Base-by-base conservation (phyloP, 176 grass and related monocot species). In the Juncus inflexus region DNA sequence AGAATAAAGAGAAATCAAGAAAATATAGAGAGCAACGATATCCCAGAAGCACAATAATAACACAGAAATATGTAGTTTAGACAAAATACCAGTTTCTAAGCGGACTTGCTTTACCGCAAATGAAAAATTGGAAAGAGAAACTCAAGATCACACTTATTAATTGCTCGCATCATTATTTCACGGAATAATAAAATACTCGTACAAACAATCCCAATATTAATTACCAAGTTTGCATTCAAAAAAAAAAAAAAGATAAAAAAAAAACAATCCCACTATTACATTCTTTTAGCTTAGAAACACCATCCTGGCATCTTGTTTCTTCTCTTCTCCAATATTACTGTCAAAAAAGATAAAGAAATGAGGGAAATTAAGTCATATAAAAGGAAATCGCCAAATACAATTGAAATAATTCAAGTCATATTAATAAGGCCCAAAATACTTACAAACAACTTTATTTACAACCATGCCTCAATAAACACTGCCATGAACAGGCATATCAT, bases 401-500 rank as follows among this genome's bases (percentile, higher is more conserved):
- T 28, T 28, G 19, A 28, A 28, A 28, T 28, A 1, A 28, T 28
- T 28, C 19, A 28, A 28, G 19, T 28, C 19, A 28, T 28, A 28
- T 28, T 28, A 28, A 28, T 28, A 28, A 28, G 19, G 19, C 19
- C 19, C 19, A 28, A 28, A 28, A 28, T 1, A 28, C 19, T 28
- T 28, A 28, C 19, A 28, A 28, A 28, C 19, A 28, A 28, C 19
- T 28, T 28, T 28, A 28, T 28, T 12, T 47, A 52, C 60, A 3
- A 40, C 40, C 9, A 50, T 3, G 45, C 16, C 4, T 78, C 49
- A 78, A 63, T 75, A 83, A 16, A 73, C 52, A 37, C 62, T 64
- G 39, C 53, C 75, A 38, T 74, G 69, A 76, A 69, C 54, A 43
- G 75, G 69, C 47, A 78, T 70, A 37, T 83, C 81, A 69, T 59